Evolutionary conservation across 73 alveolate genomes (phyloP).

Genomic region (Symbiodinium natans): DNA sequence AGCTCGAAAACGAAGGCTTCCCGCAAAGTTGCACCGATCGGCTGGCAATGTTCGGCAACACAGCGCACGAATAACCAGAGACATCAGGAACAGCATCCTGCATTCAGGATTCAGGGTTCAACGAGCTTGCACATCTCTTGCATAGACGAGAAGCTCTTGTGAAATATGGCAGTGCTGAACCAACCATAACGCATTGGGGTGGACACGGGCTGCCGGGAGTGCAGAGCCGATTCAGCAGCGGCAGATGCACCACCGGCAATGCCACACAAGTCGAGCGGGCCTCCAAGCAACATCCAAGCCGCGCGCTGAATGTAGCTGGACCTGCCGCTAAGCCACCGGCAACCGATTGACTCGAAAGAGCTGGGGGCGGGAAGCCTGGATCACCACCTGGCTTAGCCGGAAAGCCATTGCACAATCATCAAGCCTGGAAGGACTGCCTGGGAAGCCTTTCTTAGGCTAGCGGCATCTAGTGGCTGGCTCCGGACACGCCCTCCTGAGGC

Average conservation of each 20-base stretch:
- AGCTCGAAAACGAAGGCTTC: not conserved
- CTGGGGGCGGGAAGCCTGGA: not conserved
- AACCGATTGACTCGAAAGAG: not conserved
- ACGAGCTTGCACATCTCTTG: too few species aligned
- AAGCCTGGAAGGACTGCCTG: not conserved
- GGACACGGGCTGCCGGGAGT: not conserved
- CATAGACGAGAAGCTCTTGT: too few species aligned
- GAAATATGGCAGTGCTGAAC: not conserved
- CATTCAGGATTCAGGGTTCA: too few species aligned
- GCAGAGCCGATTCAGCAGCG: not conserved
- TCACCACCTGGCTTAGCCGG: not conserved
- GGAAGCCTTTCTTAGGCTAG: not conserved
- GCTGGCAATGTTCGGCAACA: not conserved
- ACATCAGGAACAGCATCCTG: not conserved
- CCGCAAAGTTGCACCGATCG: not conserved
- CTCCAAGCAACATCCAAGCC: not conserved
- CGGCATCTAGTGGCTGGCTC: too few species aligned
- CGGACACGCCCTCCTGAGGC: too few species aligned
- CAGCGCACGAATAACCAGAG: not conserved
- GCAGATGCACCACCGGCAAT: not conserved
- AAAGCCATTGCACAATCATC: not conserved
- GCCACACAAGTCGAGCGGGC: not conserved
- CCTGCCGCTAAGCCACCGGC: too few species aligned
- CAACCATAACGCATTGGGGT: not conserved
- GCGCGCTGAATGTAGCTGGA: not conserved